Evolutionary conservation across 805 yeast species (phyloP).

Genomic region (Ogataea neopini): DNA sequence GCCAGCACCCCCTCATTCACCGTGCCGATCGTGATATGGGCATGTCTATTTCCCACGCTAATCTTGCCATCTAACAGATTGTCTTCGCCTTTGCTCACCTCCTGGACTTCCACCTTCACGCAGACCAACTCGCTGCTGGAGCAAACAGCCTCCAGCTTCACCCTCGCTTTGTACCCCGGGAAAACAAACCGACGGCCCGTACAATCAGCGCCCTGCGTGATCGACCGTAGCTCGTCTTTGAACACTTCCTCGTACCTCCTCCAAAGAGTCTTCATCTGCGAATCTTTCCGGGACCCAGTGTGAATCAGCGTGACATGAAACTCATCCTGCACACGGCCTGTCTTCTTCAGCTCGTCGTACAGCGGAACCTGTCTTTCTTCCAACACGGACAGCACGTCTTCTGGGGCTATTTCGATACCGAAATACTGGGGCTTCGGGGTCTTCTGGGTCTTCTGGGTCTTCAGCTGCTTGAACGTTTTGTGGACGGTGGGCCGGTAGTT

Average conservation of each 20-base stretch:
- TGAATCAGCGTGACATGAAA: constrained; percentile 76
- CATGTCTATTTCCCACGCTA: constrained; percentile 41
- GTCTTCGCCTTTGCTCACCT: constrained; percentile 6
- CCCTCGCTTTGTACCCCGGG: constrained; percentile 34
- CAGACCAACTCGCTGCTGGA: constrained; percentile 58
- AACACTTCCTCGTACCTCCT: constrained; percentile 18
- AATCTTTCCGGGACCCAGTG: constrained; percentile 21
- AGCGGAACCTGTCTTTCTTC: neutral
- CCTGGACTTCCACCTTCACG: constrained; percentile 44
- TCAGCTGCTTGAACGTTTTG: constrained; percentile 32
- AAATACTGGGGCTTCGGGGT: constrained; percentile 43
- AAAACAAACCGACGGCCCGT: constrained; percentile 13
- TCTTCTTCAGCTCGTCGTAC: constrained; percentile 27
- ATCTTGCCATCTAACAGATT: constrained; percentile 15
- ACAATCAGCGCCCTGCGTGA: neutral
- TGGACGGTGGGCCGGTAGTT: constrained; percentile 53
- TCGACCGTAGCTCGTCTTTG: constrained; percentile 12
- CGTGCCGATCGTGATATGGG: constrained; percentile 80
- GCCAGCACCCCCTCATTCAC: constrained; percentile 46
- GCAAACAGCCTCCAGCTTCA: constrained; percentile 46
- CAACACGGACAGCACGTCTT: constrained; percentile 19
- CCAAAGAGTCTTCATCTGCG: constrained; percentile 20
- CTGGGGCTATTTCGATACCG: constrained; percentile 40
- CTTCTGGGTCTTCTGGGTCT: constrained; percentile 6
- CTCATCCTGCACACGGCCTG: constrained; percentile 45